A percentile compares a stretch with the other conserved stretches of the same genome.
Evolutionary conservation across 306 rosid species (phyloP).

Genomic region (Abrus precatorius): DNA sequence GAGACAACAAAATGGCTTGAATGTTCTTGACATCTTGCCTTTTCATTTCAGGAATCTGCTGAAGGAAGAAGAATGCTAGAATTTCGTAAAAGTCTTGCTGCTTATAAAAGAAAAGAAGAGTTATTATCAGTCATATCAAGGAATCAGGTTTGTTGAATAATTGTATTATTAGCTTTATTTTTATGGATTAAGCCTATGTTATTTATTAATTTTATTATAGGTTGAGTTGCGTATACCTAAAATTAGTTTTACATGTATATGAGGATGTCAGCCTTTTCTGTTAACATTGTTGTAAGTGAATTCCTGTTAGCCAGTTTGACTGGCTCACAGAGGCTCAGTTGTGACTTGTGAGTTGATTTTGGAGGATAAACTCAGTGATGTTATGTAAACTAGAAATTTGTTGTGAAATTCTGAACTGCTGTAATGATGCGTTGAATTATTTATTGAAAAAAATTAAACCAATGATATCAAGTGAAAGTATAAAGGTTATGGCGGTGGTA

Average conservation of each 20-base stretch:
- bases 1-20: slow-evolving; percentile 40
- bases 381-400: not conserved
- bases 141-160: slow-evolving; percentile 75
- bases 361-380: slow-evolving; percentile 25
- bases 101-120: slow-evolving; percentile 83
- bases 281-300: slow-evolving; percentile 19
- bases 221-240: slow-evolving; percentile 22
- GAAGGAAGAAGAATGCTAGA: slow-evolving; percentile 84
- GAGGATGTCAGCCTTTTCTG: slow-evolving; percentile 21
- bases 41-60: slow-evolving; percentile 68
- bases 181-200: slow-evolving; percentile 37
- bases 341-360: not conserved
- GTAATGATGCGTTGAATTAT: slow-evolving; percentile 17
- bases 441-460: not conserved
- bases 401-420: not conserved
- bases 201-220: slow-evolving; percentile 28
- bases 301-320: slow-evolving; percentile 29
- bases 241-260: slow-evolving; percentile 5
- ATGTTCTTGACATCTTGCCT: slow-evolving; percentile 43
- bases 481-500: not conserved
- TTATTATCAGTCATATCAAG: slow-evolving; percentile 70
- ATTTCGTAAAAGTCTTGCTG: slow-evolving; percentile 88
- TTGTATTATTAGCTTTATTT: slow-evolving; percentile 28
- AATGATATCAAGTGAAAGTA: not conserved
- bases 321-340: slow-evolving; percentile 25